Percentiles rank a stretch among this genome's conserved stretches.
Evolutionary conservation across 306 rosid species (phyloP).

Genomic region (Nissolia schottii): DNA sequence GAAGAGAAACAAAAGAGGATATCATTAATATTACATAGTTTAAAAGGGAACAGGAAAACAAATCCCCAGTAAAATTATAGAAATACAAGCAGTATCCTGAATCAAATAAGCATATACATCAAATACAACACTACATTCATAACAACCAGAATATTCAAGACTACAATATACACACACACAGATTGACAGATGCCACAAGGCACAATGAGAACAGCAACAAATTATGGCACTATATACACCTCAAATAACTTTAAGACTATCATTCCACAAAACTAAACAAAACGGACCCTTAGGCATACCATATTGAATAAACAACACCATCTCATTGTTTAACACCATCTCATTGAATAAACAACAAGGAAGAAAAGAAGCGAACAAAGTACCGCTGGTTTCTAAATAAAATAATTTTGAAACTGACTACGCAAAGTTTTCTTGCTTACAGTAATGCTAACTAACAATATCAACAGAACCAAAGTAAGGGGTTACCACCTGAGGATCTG

Average conservation of each 20-base stretch:
- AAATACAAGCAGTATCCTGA: constrained; percentile 2
- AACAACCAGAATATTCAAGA: constrained; percentile 9
- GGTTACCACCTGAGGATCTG: constrained; percentile 77
- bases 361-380: background rate
- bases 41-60: background rate
- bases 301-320: background rate
- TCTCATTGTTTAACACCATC: background rate
- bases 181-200: constrained; percentile 7
- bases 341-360: background rate
- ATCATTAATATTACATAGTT: background rate
- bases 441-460: background rate
- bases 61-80: background rate
- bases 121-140: constrained; percentile 1
- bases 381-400: background rate
- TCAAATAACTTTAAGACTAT: background rate
- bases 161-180: background rate
- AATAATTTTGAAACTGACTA: background rate
- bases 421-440: background rate
- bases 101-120: background rate
- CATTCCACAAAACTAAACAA: background rate
- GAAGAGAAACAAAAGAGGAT: constrained; percentile 15
- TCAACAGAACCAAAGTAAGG: background rate
- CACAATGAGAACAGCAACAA: background rate
- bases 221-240: background rate
- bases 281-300: background rate